Conservation (phyloP, 2,329 filamentous ascomycete species). For the Ophiognomonia clavigignenti-juglandacearum region DNA sequence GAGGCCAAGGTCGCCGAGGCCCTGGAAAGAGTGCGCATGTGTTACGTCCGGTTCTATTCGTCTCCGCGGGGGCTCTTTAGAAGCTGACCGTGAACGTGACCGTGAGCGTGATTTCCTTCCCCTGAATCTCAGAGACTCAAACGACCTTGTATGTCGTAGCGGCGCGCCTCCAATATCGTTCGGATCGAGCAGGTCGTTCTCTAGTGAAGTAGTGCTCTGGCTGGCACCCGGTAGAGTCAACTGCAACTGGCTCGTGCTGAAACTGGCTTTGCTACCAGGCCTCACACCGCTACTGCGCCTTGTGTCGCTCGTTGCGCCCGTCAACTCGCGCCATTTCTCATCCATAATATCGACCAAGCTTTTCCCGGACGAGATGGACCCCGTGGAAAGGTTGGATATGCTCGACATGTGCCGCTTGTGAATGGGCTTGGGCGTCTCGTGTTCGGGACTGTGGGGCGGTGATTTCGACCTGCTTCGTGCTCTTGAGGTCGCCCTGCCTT, state of each 20-base stretch:
- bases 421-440: slow-evolving; percentile 22
- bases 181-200: slow-evolving; percentile 12
- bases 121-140: slow-evolving; percentile 9
- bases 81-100: slow-evolving; percentile 15
- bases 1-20: slow-evolving; percentile 58
- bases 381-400: slow-evolving; percentile 27
- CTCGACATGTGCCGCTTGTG: slow-evolving; percentile 45
- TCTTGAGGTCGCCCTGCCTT: slow-evolving; percentile 29
- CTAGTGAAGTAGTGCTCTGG: slow-evolving; percentile 18
- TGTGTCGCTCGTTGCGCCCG: slow-evolving; percentile 21
- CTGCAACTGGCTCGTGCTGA: slow-evolving; percentile 31
- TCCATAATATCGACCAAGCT: slow-evolving; percentile 32
- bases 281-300: slow-evolving; percentile 38
- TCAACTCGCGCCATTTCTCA: slow-evolving; percentile 25
- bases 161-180: slow-evolving; percentile 9
- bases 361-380: slow-evolving; percentile 34
- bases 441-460: slow-evolving; percentile 15
- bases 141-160: slow-evolving; percentile 9
- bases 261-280: slow-evolving; percentile 32
- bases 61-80: slow-evolving; percentile 22
- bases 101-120: slow-evolving; percentile 6
- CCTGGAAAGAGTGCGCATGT: slow-evolving; percentile 45
- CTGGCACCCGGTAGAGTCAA: slow-evolving; percentile 16
- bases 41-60: slow-evolving; percentile 72
- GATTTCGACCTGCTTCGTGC: slow-evolving; percentile 31